Percentiles rank a stretch among this genome's conserved stretches.
Evolutionary conservation across 2,329 filamentous ascomycete species (phyloP).

Genomic region (Ceratocystiopsis minuta): DNA sequence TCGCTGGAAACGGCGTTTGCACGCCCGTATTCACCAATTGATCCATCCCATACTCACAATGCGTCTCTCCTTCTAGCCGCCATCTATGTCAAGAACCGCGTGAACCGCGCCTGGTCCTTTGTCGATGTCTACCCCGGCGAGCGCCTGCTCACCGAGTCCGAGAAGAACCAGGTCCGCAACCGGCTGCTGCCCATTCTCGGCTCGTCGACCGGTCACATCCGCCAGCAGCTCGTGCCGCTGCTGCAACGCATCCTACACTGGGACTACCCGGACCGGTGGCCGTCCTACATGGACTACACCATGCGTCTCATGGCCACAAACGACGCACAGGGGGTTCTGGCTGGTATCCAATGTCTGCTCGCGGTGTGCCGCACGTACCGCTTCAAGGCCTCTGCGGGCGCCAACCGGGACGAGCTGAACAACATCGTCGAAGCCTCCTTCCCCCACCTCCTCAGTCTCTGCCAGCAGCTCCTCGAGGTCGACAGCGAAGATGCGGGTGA

Average conservation of each 20-base stretch:
- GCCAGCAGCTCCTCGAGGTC: slow-evolving; percentile 75
- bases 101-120: slow-evolving; percentile 78
- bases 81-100: slow-evolving; percentile 95
- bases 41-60: too few species aligned
- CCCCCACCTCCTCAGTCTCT: slow-evolving; percentile 70
- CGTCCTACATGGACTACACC: slow-evolving; percentile 83
- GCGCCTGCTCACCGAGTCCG: slow-evolving; percentile 66
- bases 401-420: slow-evolving; percentile 68
- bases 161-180: slow-evolving; percentile 73
- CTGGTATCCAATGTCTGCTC: slow-evolving; percentile 81
- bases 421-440: slow-evolving; percentile 87
- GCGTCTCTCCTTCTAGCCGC: slow-evolving; percentile 40
- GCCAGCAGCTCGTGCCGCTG: slow-evolving; percentile 82
- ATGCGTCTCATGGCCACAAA: slow-evolving; percentile 75
- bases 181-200: slow-evolving; percentile 81
- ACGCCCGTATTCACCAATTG: too few species aligned
- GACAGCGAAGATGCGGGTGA: slow-evolving; percentile 87
- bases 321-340: slow-evolving; percentile 72
- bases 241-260: slow-evolving; percentile 91
- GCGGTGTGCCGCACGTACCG: slow-evolving; percentile 91
- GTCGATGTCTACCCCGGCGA: slow-evolving; percentile 57
- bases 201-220: slow-evolving; percentile 59
- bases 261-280: slow-evolving; percentile 92
- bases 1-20: too few species aligned
- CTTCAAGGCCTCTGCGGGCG: slow-evolving; percentile 70